Base-by-base conservation (phyloP, 2,329 filamentous ascomycete species). In the Colletotrichum nymphaeae region DNA sequence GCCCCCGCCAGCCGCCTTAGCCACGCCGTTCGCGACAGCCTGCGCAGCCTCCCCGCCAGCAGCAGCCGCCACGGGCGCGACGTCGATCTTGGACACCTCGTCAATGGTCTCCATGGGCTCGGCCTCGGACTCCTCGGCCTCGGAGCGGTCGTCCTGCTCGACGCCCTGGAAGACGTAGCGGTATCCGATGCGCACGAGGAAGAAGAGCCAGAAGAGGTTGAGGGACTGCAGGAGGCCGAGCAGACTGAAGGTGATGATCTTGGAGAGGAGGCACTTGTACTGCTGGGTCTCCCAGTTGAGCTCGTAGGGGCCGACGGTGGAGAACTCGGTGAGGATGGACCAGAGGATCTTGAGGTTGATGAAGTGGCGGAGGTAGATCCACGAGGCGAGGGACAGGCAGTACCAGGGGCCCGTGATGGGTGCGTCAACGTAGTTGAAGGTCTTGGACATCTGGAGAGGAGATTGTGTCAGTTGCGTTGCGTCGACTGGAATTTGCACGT, bases 351-450 rank as follows among this genome's bases (percentile, higher is more conserved):
- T 82, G 16, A 92, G 84, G 79, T 92, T 92, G 77, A 91, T 81
- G 82, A 90, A 92, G 79, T 95, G 93, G 42, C 93, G 91, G 35
- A 93, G 84, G 81, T 94, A 94, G 71, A 91, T 88, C 93, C 93
- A 95, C 73, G 90, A 83, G 68, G 81, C 80, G 73, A 93, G 89
- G 82, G 93, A 94, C 71, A 90, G 76, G 74, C 85, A 86, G 81
- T 93, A 94, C 82, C 91, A 93, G 2, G 91, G 91, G 0, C 86
- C 87, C 19, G 91, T 90, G 55, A 93, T 84, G 62, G 86, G 83
- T 14, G 87, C 88, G 77, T 93, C 88, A 76, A 94, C 81, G 81
- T 94, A 94, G 81, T 94, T 93, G 66, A 94, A 85, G 8, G 90
- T 88, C 84, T 94, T 94, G 52, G 91, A 93, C 1, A 90, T 92